Evolutionary conservation across 805 yeast genomes (phyloP).

Genomic region (Yamadazyma paraphyllophila): DNA sequence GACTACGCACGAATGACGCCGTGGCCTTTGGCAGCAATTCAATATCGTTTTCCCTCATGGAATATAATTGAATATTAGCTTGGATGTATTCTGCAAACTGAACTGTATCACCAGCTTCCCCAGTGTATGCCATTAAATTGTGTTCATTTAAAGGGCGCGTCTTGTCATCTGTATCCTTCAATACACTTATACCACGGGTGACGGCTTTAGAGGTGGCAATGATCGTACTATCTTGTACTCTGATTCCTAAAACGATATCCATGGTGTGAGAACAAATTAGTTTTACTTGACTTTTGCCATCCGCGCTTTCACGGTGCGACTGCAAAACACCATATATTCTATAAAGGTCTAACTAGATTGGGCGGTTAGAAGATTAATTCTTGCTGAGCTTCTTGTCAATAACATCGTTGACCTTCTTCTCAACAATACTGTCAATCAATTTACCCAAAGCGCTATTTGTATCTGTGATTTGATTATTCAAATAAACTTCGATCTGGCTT

Average conservation of each 20-base stretch:
- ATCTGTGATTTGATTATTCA: slow-evolving; percentile 53
- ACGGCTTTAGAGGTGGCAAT: slow-evolving; percentile 94
- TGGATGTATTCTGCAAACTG: slow-evolving; percentile 93
- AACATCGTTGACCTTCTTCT: slow-evolving; percentile 23
- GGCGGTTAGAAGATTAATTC: background rate
- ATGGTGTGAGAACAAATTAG: slow-evolving; percentile 34
- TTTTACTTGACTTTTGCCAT: slow-evolving; percentile 5
- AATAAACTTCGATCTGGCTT: slow-evolving; percentile 66
- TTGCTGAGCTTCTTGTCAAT: background rate
- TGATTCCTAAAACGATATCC: slow-evolving; percentile 91
- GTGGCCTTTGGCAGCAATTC: slow-evolving; percentile 85
- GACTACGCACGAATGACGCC: slow-evolving; percentile 83
- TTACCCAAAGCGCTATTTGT: slow-evolving; percentile 48
- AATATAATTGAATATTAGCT: slow-evolving; percentile 85
- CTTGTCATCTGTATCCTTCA: slow-evolving; percentile 43
- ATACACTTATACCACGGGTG: slow-evolving; percentile 57
- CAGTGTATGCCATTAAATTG: slow-evolving; percentile 83
- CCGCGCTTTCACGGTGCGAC: slow-evolving; percentile 4
- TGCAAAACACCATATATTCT: background rate
- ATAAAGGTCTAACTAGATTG: too few relatives aligned
- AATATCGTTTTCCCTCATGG: slow-evolving; percentile 73
- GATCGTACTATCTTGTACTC: slow-evolving; percentile 74
- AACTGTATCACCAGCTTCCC: slow-evolving; percentile 95
- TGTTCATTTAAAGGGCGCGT: slow-evolving; percentile 66
- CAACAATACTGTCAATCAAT: slow-evolving; percentile 40